These are phyloP conservation scores for Allodekkera sacchari DNA, from an alignment of 805 yeast species.

Conservation along the genomic window DNA sequence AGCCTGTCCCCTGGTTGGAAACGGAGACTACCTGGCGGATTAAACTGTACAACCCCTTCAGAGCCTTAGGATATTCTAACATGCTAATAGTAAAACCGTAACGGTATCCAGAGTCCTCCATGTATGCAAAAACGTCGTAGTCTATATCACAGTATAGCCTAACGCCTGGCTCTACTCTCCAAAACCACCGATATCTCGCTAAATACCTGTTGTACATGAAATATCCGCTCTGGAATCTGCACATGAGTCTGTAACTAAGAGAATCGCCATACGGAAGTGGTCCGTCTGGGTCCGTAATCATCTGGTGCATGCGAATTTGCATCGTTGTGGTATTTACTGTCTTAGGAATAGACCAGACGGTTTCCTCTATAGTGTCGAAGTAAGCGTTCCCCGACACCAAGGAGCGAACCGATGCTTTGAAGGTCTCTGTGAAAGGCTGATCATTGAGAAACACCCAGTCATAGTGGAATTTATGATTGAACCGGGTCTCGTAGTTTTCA, in stretches of 20 bases:
- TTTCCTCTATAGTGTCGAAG: conserved; percentile 52
- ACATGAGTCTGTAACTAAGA: conserved; percentile 73
- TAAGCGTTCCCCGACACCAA: conserved; percentile 52
- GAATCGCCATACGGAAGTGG: conserved; percentile 55
- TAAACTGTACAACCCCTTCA: conserved; percentile 41
- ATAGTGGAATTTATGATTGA: conserved; percentile 53
- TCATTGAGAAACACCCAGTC: conserved; percentile 81
- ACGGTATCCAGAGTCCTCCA: conserved; percentile 58
- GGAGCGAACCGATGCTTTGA: conserved; percentile 38
- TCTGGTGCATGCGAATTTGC: conserved; percentile 11
- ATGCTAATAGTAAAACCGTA: conserved; percentile 73
- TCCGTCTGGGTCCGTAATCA: conserved; percentile 22
- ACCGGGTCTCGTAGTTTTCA: conserved; percentile 55
- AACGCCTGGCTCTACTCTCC: conserved; percentile 89
- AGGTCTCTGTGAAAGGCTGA: conserved; percentile 49
- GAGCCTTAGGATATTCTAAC: conserved; percentile 62
- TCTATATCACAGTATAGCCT: conserved; percentile 69
- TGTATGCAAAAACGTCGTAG: conserved; percentile 64
- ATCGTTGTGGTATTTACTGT: conserved; percentile 12
- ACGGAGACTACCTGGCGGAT: conserved; percentile 27
- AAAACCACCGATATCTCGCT: conserved; percentile 70
- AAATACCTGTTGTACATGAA: conserved; percentile 66
- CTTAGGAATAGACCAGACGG: conserved; percentile 66
- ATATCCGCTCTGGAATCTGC: conserved; percentile 81
- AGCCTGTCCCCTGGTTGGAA: conserved; percentile 29